Evolutionary conservation across 2,329 filamentous ascomycete genomes (phyloP).

Genomic region (Mollisia scopiformis): DNA sequence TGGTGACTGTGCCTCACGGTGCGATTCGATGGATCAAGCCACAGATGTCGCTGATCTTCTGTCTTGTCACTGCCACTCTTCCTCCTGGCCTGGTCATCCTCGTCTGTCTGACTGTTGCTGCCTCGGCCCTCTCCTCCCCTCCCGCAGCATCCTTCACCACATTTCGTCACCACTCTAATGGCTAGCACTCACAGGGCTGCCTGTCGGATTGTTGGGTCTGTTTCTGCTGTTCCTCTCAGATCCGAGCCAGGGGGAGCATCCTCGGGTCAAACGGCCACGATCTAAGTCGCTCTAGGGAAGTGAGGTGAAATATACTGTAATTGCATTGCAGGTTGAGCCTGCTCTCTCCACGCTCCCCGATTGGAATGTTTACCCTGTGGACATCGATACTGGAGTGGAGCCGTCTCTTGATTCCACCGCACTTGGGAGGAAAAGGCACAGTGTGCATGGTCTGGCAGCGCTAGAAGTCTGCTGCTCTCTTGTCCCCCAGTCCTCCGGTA

Average conservation of each 20-base stretch:
- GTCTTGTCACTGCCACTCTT: no score
- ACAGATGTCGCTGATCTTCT: not conserved
- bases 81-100: no score
- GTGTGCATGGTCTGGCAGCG: not conserved
- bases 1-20: not conserved
- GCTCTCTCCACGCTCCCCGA: not conserved
- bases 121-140: constrained; percentile 6
- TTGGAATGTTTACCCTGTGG: not conserved
- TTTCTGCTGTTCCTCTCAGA: not conserved
- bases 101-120: constrained; percentile 2
- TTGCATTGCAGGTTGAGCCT: not conserved
- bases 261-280: not conserved
- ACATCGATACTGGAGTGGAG: not conserved
- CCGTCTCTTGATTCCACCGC: not conserved
- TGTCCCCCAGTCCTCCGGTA: not conserved
- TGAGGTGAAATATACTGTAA: not conserved
- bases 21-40: constrained; percentile 2
- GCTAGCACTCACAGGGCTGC: not conserved
- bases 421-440: not conserved
- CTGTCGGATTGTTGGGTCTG: not conserved
- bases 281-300: no score
- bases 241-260: not conserved
- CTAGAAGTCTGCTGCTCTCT: not conserved
- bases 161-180: constrained; percentile 17
- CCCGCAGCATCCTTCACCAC: not conserved